Conservation (phyloP, 192 early-diverging fungal species). For the Coemansia brasiliensis region DNA sequence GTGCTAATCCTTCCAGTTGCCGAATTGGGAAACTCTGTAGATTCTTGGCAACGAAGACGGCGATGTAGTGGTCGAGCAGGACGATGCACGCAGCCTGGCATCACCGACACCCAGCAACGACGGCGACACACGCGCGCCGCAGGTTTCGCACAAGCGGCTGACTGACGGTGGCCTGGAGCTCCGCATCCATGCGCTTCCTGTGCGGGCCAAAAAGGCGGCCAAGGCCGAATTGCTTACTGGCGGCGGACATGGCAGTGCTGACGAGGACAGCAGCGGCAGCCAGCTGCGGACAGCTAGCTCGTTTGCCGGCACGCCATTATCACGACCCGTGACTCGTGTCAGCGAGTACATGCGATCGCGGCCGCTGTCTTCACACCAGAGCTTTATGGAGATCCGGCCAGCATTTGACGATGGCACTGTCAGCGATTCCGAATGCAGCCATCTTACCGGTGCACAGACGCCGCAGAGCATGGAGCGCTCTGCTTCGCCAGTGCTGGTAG, state of each 20-base stretch:
- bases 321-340: constrained; percentile 25
- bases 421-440: constrained; percentile 13
- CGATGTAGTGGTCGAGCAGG: constrained; percentile 49
- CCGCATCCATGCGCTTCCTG: constrained; percentile 44
- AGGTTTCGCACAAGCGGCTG: constrained; percentile 31
- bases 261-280: neutral
- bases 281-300: constrained; percentile 7
- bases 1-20: constrained; percentile 6
- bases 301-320: constrained; percentile 4
- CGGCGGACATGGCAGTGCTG: constrained; percentile 10
- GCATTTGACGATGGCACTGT: constrained; percentile 34
- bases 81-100: constrained; percentile 27
- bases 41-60: constrained; percentile 54
- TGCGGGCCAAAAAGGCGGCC: constrained; percentile 9
- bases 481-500: constrained; percentile 34
- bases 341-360: constrained; percentile 40
- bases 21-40: constrained; percentile 14
- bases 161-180: constrained; percentile 42
- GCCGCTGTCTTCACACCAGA: constrained; percentile 26
- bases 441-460: constrained; percentile 19
- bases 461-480: constrained; percentile 29
- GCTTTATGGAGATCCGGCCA: constrained; percentile 44
- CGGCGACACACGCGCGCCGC: constrained; percentile 34
- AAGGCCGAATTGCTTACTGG: constrained; percentile 14
- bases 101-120: constrained; percentile 32